Conservation (phyloP, 179 eudicot species). For the Vitellaria paradoxa region DNA sequence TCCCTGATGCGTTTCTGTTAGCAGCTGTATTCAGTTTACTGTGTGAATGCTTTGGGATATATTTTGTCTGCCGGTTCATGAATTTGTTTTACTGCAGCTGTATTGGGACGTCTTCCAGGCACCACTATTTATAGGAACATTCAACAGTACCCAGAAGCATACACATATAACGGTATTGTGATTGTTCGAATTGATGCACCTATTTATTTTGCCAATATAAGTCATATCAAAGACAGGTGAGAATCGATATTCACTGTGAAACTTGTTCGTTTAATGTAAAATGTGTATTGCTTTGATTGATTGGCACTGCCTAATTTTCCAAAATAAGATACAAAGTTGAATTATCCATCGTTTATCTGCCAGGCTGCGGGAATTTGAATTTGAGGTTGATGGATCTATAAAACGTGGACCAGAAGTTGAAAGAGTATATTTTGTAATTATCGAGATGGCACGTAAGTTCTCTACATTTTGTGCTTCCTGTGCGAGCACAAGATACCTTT, state of each 20-base stretch:
- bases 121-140: conserved; percentile 94
- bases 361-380: conserved; percentile 89
- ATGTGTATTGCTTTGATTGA: not conserved
- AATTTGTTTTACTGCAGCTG: conserved; percentile 53
- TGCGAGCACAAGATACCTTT: not conserved
- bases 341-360: conserved; percentile 14
- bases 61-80: not conserved
- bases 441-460: conserved; percentile 90
- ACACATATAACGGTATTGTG: conserved; percentile 87
- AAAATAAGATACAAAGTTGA: not conserved
- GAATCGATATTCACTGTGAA: conserved; percentile 9
- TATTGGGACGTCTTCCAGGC: conserved; percentile 98
- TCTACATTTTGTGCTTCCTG: conserved; percentile 7
- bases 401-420: conserved; percentile 88
- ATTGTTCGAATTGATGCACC: conserved; percentile 97
- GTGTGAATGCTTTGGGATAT: not conserved
- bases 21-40: not conserved
- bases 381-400: conserved; percentile 47
- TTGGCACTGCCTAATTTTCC: not conserved
- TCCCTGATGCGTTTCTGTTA: conserved; percentile 3
- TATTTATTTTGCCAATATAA: conserved; percentile 93
- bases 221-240: conserved; percentile 92
- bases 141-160: conserved; percentile 94
- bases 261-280: not conserved
- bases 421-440: conserved; percentile 68